phyloP scores from a whole-genome alignment of 2,329 filamentous ascomycete species.

The Claviceps maximensis region DNA sequence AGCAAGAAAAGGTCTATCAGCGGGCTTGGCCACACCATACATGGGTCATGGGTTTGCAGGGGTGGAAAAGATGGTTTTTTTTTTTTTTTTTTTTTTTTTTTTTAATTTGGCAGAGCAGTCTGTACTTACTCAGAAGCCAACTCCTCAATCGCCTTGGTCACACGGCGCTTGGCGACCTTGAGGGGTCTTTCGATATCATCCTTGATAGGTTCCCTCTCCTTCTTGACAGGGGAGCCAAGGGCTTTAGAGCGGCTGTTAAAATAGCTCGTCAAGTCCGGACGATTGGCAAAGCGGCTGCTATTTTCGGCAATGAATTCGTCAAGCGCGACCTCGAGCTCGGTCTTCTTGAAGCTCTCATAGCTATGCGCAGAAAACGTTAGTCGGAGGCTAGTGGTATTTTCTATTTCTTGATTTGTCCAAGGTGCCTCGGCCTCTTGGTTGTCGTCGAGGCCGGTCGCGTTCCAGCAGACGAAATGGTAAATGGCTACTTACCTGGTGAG shows the following conservation, averaged over 20 bases:
- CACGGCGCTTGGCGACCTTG: conserved; percentile 33
- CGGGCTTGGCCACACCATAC: background rate
- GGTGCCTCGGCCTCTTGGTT: too few species aligned
- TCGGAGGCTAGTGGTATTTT: too few species aligned
- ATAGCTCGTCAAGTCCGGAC: conserved; percentile 57
- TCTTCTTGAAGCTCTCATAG: conserved; percentile 59
- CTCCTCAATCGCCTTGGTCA: conserved; percentile 32
- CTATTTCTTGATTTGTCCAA: too few species aligned
- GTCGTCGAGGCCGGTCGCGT: background rate
- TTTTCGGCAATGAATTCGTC: conserved; percentile 63
- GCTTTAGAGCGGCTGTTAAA: conserved; percentile 54
- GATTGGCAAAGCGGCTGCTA: conserved; percentile 46
- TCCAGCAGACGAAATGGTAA: background rate
- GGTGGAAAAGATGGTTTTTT: background rate
- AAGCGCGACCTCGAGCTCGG: conserved; percentile 62
- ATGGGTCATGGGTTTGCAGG: background rate
- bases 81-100: too few species aligned
- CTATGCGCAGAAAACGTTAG: conserved; percentile 31
- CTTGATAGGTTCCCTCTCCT: conserved; percentile 28
- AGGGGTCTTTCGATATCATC: conserved; percentile 25
- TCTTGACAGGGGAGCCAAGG: conserved; percentile 48
- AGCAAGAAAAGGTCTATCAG: background rate
- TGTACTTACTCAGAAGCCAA: conserved; percentile 30
- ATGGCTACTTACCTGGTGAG: conserved; percentile 53
- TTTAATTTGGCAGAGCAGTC: background rate